Evolutionary conservation across 768 basidiomycete species (phyloP).

Genomic region (Trametes coccinea): DNA sequence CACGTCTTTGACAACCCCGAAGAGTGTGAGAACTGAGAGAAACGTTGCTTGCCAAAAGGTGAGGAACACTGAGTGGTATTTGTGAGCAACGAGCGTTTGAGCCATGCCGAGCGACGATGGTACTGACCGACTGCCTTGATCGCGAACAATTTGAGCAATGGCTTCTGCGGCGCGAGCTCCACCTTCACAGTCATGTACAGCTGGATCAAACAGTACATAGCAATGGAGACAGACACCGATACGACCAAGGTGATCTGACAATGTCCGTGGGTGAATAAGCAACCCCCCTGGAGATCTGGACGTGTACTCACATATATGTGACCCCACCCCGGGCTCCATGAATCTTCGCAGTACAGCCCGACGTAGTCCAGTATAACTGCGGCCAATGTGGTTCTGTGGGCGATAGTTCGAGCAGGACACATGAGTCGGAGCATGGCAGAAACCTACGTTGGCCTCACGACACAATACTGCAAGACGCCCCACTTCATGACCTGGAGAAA

Average conservation of each 20-base stretch:
- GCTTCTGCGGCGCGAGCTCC: conserved; percentile 57
- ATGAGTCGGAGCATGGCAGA: neutral
- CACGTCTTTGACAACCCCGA: conserved; percentile 66
- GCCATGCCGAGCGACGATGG: neutral
- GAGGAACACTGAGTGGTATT: conserved; percentile 49
- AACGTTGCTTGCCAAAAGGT: conserved; percentile 77
- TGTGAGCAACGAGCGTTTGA: neutral
- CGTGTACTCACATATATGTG: conserved; percentile 58
- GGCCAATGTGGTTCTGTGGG: conserved; percentile 52
- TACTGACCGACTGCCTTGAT: conserved; percentile 70
- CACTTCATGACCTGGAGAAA: conserved; percentile 78
- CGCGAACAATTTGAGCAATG: conserved; percentile 67
- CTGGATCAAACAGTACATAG: conserved; percentile 79
- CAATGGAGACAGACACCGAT: conserved; percentile 70
- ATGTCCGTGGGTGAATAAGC: neutral
- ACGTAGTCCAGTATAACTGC: conserved; percentile 63
- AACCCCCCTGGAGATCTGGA: neutral
- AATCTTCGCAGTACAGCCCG: conserved; percentile 72
- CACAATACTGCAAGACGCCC: conserved; percentile 74
- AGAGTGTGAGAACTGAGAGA: conserved; percentile 54
- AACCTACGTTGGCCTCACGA: conserved; percentile 56
- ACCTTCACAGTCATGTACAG: conserved; percentile 59
- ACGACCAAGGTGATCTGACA: conserved; percentile 57
- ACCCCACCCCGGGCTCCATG: conserved; percentile 67
- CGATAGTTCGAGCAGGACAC: neutral